Evolutionary conservation across 176 grass and related monocot genomes (phyloP).

Genomic region (Saccharum spontaneum): DNA sequence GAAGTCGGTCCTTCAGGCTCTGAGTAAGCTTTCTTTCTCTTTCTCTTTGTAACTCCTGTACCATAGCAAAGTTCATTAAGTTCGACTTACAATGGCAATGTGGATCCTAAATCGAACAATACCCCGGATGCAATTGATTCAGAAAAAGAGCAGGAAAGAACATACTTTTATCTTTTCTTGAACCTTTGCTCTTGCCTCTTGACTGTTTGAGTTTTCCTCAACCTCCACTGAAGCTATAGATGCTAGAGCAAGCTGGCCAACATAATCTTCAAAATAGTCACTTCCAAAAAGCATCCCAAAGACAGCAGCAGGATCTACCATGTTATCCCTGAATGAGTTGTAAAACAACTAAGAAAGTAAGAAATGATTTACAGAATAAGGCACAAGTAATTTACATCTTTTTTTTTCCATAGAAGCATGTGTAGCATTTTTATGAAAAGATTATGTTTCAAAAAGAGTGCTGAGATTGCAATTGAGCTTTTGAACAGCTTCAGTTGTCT

Average conservation of each 20-base stretch:
- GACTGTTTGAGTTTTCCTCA: slow-evolving; percentile 57
- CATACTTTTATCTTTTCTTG: slow-evolving; percentile 90
- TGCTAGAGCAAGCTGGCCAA: slow-evolving; percentile 92
- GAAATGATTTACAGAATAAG: not conserved
- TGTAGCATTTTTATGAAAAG: not conserved
- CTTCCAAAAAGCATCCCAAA: slow-evolving; percentile 99
- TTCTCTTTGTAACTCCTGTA: slow-evolving; percentile 81
- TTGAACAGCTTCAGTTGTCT: not conserved
- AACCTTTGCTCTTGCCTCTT: slow-evolving; percentile 65
- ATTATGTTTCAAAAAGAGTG: not conserved
- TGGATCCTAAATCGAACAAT: not conserved
- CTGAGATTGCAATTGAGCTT: not conserved
- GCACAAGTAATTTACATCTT: not conserved
- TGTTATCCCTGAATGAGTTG: slow-evolving; percentile 60
- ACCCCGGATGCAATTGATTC: slow-evolving; percentile 8
- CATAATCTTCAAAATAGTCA: slow-evolving; percentile 96
- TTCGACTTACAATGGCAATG: slow-evolving; percentile 3
- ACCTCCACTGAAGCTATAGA: slow-evolving; percentile 78
- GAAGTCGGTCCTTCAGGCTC: slow-evolving; percentile 80
- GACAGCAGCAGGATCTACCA: slow-evolving; percentile 90
- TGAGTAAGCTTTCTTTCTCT: slow-evolving; percentile 75
- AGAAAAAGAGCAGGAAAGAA: slow-evolving; percentile 10
- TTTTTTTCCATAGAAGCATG: not conserved
- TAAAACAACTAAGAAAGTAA: slow-evolving; percentile 1
- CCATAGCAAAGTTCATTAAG: slow-evolving; percentile 26